Conservation (phyloP, 768 basidiomycete genomes). For the Lanmaoa rubissima region DNA sequence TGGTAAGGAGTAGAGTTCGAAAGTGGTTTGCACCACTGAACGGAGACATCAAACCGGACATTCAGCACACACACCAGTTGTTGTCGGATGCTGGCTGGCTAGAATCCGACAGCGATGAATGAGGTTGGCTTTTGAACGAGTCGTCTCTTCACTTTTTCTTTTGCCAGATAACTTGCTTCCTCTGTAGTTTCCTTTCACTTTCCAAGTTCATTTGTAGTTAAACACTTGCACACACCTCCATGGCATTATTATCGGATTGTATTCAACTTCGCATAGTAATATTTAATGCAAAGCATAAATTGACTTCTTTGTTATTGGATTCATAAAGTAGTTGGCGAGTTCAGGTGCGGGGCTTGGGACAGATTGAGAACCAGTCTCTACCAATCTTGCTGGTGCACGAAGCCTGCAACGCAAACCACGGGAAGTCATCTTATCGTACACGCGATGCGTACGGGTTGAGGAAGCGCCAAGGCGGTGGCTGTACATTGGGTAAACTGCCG, state of each 20-base stretch:
- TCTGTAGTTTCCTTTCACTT: neutral
- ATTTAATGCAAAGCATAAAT: neutral
- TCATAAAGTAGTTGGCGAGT: too few species aligned
- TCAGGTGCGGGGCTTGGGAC: too few species aligned
- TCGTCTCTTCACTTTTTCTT: neutral
- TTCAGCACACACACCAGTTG: constrained; percentile 41
- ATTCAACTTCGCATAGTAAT: neutral
- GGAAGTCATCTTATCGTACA: too few species aligned
- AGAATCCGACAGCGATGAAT: constrained; percentile 9
- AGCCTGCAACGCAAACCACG: too few species aligned
- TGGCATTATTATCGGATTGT: neutral
- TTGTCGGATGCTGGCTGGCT: constrained; percentile 51
- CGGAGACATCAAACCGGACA: constrained; percentile 67
- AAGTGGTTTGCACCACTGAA: constrained; percentile 64
- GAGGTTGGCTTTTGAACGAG: neutral
- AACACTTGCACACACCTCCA: neutral
- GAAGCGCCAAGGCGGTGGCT: constrained; percentile 10
- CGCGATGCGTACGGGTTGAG: too few species aligned
- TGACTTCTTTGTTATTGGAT: too few species aligned
- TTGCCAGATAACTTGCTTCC: neutral
- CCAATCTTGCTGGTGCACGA: too few species aligned
- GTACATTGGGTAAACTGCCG: constrained; percentile 1
- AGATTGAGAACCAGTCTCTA: too few species aligned
- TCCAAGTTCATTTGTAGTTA: constrained; percentile 1
- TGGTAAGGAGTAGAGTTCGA: constrained; percentile 39